Evolutionary conservation across 2,329 filamentous ascomycete genomes (phyloP), one percentile per base, ranked within the genome.

Genomic region (Pseudopyricularia javanii): DNA sequence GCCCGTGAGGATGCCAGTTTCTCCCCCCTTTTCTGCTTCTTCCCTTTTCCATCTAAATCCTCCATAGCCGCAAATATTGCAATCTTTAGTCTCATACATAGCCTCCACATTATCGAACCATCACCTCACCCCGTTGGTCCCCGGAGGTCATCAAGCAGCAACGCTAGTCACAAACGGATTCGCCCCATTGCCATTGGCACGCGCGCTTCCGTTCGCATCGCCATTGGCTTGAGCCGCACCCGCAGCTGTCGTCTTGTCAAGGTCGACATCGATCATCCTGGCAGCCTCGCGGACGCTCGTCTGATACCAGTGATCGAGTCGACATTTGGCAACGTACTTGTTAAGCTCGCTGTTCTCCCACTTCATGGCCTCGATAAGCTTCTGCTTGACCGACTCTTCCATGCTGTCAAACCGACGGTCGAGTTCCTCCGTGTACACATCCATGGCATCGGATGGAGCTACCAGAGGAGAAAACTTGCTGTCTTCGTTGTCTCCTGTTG

Each of bases 291-390:
- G 60, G 17, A 57, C 54, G 1, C 60, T 59, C 5, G 61, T 60
- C 9, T 55, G 56, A 52, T 58, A 60, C 87, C 91, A 95, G 53
- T 84, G 75, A 7, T 82, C 79, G 11, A 95, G 74, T 35, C 82
- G 76, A 54, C 81, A 75, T 64, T 83, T 83, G 53, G 85, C 78
- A 20, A 93, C 73, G 62, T 81, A 81, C 50, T 75, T 74, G 51
- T 74, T 70, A 37, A 96, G 72, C 11, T 78, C 63, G 55, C 77
- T 74, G 62, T 91, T 86, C 67, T 95, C 90, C 54, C 75, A 74
- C 54, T 79, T 73, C 70, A 93, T 85, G 54, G 88, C 87, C 26
- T 82, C 78, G 28, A 84, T 69, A 54, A 95, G 76, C 54, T 82
- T 83, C 54, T 80, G 74, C 54, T 82, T 77, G 60, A 86, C 77